Conservation (phyloP, 2,329 filamentous ascomycete genomes). For the Volutella citrinella region DNA sequence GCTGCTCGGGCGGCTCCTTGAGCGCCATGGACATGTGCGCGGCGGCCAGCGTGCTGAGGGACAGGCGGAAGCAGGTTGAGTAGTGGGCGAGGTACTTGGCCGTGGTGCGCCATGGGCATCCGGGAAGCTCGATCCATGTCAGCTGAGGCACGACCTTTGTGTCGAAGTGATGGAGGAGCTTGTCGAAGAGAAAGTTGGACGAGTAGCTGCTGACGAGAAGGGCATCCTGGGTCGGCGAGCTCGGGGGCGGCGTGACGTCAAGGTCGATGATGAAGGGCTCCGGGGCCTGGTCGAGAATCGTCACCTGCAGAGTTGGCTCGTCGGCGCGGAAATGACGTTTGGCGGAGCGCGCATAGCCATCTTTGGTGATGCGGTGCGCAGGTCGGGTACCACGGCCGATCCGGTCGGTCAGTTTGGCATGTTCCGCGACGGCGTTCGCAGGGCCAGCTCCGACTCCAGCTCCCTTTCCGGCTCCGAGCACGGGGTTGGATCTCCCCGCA, state of each 20-base stretch:
- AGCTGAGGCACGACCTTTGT: constrained; percentile 15
- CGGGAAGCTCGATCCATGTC: constrained; percentile 19
- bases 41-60: constrained; percentile 10
- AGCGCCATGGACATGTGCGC: constrained; percentile 4
- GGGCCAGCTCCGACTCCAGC: not conserved
- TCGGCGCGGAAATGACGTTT: too few species aligned
- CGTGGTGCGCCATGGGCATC: constrained; percentile 15
- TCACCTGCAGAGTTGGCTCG: not conserved
- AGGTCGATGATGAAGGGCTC: not conserved
- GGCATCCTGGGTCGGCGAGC: not conserved
- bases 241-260: not conserved
- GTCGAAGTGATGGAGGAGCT: constrained; percentile 15
- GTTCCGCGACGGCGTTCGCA: too few species aligned
- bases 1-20: not conserved
- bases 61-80: constrained; percentile 15
- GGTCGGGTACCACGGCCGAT: too few species aligned
- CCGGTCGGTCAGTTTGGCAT: too few species aligned
- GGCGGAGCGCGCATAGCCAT: too few species aligned
- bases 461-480: not conserved
- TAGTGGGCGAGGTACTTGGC: constrained; percentile 9
- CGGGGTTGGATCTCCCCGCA: constrained; percentile 12
- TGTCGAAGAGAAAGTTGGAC: constrained; percentile 10
- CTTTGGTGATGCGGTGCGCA: too few species aligned
- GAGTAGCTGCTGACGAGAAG: not conserved
- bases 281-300: not conserved